Evolutionary conservation across 164 flowering plant genomes (phyloP).

Genomic region (Cinnamomum micranthum): DNA sequence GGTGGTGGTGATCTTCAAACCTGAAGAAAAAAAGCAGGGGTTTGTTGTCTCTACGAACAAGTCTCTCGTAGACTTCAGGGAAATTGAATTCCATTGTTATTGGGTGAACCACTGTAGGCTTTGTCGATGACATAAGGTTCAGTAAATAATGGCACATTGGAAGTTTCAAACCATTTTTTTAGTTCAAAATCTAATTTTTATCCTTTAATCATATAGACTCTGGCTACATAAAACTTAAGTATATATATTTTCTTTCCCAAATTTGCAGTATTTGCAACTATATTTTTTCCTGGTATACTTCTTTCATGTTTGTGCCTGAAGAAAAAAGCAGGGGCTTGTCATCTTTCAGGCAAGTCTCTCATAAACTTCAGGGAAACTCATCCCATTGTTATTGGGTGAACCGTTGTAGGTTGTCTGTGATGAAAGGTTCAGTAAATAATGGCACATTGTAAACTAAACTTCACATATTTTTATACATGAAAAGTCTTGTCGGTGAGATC

Average conservation of each 20-base stretch:
- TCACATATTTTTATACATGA: too few relatives aligned
- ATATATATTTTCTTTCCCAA: background rate
- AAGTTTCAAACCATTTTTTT: too few relatives aligned
- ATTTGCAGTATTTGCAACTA: background rate
- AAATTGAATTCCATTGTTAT: conserved; percentile 16
- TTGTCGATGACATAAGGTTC: conserved; percentile 13
- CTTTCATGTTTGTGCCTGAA: conserved; percentile 1
- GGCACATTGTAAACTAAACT: conserved; percentile 7
- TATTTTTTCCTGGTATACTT: too few relatives aligned
- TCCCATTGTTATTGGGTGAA: conserved; percentile 28
- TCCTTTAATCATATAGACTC: too few relatives aligned
- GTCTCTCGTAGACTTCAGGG: conserved; percentile 11
- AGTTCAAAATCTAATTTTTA: too few relatives aligned
- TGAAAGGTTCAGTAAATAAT: conserved; percentile 25
- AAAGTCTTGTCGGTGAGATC: too few relatives aligned
- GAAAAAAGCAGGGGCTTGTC: conserved; percentile 20
- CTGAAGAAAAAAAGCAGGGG: conserved; percentile 10
- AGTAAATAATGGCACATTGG: conserved; percentile 22
- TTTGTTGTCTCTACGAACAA: conserved; percentile 12
- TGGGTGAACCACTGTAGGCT: conserved; percentile 23
- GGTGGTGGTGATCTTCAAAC: background rate
- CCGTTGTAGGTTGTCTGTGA: conserved; percentile 9
- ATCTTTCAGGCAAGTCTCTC: conserved; percentile 5
- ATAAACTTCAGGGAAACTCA: conserved; percentile 8
- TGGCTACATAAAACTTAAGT: background rate